A percentile compares a stretch with the other conserved stretches of the same genome.
Evolutionary conservation across 2,329 filamentous ascomycete species (phyloP).

Genomic region (Xylariaceae sp.): DNA sequence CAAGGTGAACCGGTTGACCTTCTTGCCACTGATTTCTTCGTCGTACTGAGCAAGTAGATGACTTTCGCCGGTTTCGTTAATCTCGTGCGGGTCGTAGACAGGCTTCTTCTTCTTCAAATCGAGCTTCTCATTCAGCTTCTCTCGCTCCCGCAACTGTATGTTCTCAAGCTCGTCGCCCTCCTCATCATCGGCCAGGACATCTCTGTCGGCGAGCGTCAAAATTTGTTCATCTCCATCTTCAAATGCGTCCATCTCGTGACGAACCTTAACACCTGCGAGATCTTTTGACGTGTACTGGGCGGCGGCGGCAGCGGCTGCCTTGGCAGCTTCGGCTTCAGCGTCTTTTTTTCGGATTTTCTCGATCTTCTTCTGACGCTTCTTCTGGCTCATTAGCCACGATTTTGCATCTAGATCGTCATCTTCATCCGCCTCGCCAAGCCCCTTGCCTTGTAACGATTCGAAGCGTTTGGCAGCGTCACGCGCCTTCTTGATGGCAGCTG

Average conservation of each 20-base stretch:
- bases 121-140: conserved; percentile 75
- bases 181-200: conserved; percentile 78
- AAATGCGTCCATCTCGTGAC: conserved; percentile 82
- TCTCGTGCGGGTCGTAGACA: conserved; percentile 83
- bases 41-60: conserved; percentile 89
- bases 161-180: conserved; percentile 92
- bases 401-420: conserved; percentile 75
- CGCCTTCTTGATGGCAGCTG: conserved; percentile 84
- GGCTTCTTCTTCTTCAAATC: conserved; percentile 89
- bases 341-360: conserved; percentile 74
- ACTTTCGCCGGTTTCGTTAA: conserved; percentile 68
- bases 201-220: conserved; percentile 90
- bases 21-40: conserved; percentile 91
- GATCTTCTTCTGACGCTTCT: conserved; percentile 93
- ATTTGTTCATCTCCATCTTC: conserved; percentile 86
- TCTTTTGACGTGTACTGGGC: conserved; percentile 82
- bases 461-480: conserved; percentile 82
- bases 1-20: conserved; percentile 84
- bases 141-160: conserved; percentile 71
- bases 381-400: conserved; percentile 85
- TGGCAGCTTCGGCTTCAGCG: conserved; percentile 78
- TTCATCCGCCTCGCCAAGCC: conserved; percentile 77
- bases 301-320: conserved; percentile 67
- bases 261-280: conserved; percentile 88
- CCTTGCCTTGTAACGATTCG: conserved; percentile 78